These are phyloP conservation scores for Solanum bulbocastanum DNA, from an alignment of 257 asterid genomes.

Conservation along the genomic window DNA sequence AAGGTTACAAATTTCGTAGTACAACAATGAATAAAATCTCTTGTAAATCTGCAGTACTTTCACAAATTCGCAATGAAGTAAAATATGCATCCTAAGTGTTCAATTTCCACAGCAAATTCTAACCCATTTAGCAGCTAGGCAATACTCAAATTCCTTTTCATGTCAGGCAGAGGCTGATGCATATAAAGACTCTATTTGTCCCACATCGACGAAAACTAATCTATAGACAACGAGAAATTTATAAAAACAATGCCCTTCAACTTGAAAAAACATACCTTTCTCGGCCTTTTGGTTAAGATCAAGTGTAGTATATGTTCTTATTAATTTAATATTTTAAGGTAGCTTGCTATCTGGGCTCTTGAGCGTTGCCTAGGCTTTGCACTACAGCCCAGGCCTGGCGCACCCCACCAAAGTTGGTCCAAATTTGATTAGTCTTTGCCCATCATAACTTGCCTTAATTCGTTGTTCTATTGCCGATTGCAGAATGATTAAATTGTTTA, in stretches of 20 bases:
- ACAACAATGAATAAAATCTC: background rate
- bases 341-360: background rate
- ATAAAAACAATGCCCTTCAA: background rate
- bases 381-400: background rate
- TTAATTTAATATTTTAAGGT: background rate
- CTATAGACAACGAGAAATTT: background rate
- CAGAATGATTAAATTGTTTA: too few species aligned
- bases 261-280: conserved; percentile 18
- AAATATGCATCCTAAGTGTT: background rate
- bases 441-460: background rate
- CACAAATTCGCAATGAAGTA: background rate
- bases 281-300: conserved; percentile 56
- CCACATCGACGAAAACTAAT: background rate
- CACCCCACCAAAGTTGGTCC: background rate
- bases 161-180: background rate
- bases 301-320: conserved; percentile 14
- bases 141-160: background rate
- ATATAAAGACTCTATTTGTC: background rate
- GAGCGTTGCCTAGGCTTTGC: background rate
- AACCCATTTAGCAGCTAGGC: background rate
- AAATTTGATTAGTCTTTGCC: rapidly evolving
- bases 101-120: background rate
- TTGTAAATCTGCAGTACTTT: background rate
- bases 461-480: background rate
- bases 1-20: background rate